These are phyloP conservation scores for Aethionema arabicum DNA, from an alignment of 345 rosid species.

Conservation along the genomic window DNA sequence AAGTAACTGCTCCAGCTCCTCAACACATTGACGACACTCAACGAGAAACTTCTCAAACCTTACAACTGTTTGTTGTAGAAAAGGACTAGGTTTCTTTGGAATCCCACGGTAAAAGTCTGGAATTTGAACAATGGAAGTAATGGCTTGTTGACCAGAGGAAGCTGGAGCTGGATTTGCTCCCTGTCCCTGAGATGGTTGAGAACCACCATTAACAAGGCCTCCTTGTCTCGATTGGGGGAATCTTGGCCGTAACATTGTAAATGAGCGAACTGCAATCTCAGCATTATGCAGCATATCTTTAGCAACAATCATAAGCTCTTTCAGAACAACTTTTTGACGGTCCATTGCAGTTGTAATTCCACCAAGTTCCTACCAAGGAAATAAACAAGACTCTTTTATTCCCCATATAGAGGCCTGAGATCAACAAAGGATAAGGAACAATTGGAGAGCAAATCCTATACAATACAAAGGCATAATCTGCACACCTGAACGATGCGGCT, in stretches of 20 bases:
- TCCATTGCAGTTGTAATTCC: constrained; percentile 81
- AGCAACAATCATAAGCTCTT: constrained; percentile 70
- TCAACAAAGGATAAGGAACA: neutral
- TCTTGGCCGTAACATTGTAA: constrained; percentile 77
- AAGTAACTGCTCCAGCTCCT: constrained; percentile 89
- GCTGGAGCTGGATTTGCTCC: constrained; percentile 52
- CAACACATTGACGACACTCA: constrained; percentile 87
- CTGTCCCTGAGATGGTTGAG: constrained; percentile 61
- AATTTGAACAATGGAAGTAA: constrained; percentile 54
- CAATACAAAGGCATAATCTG: neutral
- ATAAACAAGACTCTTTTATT: neutral
- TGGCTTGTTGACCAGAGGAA: constrained; percentile 62
- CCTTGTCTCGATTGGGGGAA: constrained; percentile 56
- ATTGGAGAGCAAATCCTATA: neutral
- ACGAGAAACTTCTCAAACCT: constrained; percentile 86
- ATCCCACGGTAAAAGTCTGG: constrained; percentile 85
- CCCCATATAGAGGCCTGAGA: neutral
- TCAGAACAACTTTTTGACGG: constrained; percentile 73
- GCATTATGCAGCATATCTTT: constrained; percentile 86
- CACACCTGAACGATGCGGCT: constrained; percentile 83
- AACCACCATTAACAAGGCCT: constrained; percentile 46
- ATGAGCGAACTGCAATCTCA: constrained; percentile 84
- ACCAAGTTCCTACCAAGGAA: constrained; percentile 72
- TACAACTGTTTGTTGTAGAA: constrained; percentile 70
- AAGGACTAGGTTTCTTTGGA: constrained; percentile 87